Conservation (phyloP, 2,329 filamentous ascomycete genomes). For the Lecanicillium sp. region DNA sequence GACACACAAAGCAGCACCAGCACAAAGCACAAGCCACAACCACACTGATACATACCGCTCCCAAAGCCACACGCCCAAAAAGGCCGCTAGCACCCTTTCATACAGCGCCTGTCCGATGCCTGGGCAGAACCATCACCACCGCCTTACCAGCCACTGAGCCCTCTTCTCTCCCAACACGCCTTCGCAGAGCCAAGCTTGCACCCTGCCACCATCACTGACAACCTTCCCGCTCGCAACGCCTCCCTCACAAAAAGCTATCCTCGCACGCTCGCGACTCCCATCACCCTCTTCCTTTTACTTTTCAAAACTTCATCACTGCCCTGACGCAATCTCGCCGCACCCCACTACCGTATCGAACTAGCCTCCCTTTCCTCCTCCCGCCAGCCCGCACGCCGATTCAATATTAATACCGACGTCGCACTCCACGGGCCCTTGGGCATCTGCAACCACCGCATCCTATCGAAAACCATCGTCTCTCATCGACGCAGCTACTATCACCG, state of each 20-base stretch:
- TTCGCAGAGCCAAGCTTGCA: background rate
- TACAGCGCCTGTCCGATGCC: background rate
- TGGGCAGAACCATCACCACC: conserved; percentile 13
- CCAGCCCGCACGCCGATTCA: background rate
- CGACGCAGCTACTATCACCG: background rate
- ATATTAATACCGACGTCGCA: background rate
- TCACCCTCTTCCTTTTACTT: background rate
- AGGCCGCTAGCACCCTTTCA: conserved; percentile 2
- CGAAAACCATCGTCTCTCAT: background rate
- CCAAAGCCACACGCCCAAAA: background rate
- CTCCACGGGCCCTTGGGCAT: background rate
- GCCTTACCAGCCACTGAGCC: conserved; percentile 4
- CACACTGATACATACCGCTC: too few relatives aligned
- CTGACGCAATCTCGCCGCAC: background rate
- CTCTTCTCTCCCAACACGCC: conserved; percentile 4
- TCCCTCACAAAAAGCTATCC: background rate
- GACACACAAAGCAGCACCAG: background rate
- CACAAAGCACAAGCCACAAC: background rate
- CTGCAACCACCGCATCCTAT: background rate
- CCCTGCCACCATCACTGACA: background rate
- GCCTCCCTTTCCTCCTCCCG: conserved; percentile 10
- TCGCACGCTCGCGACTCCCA: background rate
- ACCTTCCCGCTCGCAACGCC: background rate
- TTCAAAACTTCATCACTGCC: background rate
- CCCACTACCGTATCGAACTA: background rate